Base-by-base conservation (phyloP, 441 rosid genomes). In the Aquilaria agallochum region DNA sequence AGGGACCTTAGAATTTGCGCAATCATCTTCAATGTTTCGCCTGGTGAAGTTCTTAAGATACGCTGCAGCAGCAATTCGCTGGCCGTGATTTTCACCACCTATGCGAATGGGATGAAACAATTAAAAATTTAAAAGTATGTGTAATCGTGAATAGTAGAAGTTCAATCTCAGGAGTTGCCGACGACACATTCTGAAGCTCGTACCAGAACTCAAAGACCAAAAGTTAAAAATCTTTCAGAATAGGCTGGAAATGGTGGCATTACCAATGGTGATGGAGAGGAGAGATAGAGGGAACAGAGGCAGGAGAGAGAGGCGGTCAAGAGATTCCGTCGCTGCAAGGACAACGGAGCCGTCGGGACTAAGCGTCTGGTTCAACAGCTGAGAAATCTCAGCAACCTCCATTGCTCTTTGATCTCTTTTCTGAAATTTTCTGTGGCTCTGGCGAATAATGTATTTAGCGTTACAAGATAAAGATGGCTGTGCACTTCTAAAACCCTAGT, bases 21-120 rank as follows among this genome's bases (percentile, higher is more conserved):
- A 55, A 67, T 63, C 68, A 48, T 58, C 32, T 1, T 76, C 80
- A 12, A 76, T 72, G 62, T 72, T 82, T 71, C 72, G 77, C 71
- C 92, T 72, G 9, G 80, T 77, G 47, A 84, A 83, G 66, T 91
- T 91, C 83, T 87, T 91, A n/a, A 91, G 76, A 64, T 85, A 91
- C 2, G 90, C 74, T 45, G 94, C 90, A 63, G 97, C 97, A 49
- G 96, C 87, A 67, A 83, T 73, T 76, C 76, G 78, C 56, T 71
- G 94, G 46, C 97, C 90, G 55, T 66, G 74, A 70, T 64, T 78
- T 68, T 76, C 81, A 64, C 85, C 83, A 59, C 88, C 97, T 91
- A 64, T n/a, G 13, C 57, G 40, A 42, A 48, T 45, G 9, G 42
- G 53, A 52, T 9, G 30, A 32, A 58, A 14, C 0, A 58, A 44